Conservation (phyloP, 1,284 basidiomycete species). For the Austroboletus niveus region DNA sequence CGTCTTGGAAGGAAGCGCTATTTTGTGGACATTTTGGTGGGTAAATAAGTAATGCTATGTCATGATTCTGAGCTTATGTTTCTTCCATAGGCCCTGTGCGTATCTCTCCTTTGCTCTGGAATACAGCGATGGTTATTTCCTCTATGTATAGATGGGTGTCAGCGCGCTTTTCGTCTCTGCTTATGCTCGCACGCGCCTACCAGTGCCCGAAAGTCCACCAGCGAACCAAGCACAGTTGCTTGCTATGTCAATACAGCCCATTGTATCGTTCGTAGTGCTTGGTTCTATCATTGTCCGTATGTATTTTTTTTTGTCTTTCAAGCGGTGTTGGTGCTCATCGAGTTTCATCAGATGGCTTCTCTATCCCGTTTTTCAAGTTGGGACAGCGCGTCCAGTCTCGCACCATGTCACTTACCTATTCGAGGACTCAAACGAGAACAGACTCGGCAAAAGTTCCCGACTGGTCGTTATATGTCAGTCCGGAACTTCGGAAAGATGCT, state of each 20-base stretch:
- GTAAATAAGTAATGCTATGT: constrained; percentile 1
- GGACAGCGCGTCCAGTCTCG: constrained; percentile 68
- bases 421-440: constrained; percentile 33
- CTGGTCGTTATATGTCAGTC: constrained; percentile 46
- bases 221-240: constrained; percentile 68
- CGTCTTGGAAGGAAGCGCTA: constrained; percentile 73
- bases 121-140: not conserved
- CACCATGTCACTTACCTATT: constrained; percentile 37
- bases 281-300: constrained; percentile 79
- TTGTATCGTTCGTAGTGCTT: constrained; percentile 83
- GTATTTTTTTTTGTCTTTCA: constrained; percentile 24
- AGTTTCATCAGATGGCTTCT: constrained; percentile 66
- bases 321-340: not conserved
- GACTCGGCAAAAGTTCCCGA: constrained; percentile 39
- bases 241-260: constrained; percentile 70
- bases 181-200: constrained; percentile 67
- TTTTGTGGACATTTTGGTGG: constrained; percentile 87
- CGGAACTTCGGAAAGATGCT: constrained; percentile 12
- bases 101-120: constrained; percentile 4
- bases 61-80: constrained; percentile 2
- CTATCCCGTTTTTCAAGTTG: constrained; percentile 83
- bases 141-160: constrained; percentile 62
- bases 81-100: constrained; percentile 52
- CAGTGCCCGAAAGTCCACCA: constrained; percentile 56
- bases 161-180: constrained; percentile 86